Base-by-base conservation (phyloP, 768 basidiomycete genomes). In the Tulasnella sp. region DNA sequence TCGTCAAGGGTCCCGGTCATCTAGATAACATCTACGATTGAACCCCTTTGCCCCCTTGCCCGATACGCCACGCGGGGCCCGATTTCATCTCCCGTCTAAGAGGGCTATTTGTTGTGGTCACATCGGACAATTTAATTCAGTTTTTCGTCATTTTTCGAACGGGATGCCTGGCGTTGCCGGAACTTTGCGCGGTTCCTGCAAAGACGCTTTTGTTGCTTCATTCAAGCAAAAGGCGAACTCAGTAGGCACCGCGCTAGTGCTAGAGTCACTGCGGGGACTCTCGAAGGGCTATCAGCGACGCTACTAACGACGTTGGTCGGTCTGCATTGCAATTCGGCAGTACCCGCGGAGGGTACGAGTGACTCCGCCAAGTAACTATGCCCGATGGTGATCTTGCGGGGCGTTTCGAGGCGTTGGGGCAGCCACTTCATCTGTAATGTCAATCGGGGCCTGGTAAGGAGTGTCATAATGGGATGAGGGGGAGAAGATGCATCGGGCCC, bases 11-110 rank as follows among this genome's bases (percentile, higher is more conserved):
- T 22, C 54, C 54, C 54, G 54, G 54, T n/a, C 12, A 54, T 54
- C 54, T 54, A 54, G 54, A 54, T 54, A 54, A n/a, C 54, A 54
- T 54, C 54, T 54, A n/a, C 54, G 54, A 54, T 54, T 54, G 54
- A 54, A 54, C 54, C 54, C 54, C 54, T 54, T 54, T 54, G 54
- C 24, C 54, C 54, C 54, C n/a, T 54, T 54, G 54, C 54, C 54
- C 54, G 54, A 54, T 54, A 54, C 54, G 54, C 54, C 54, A 54
- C 54, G 54, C 54, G 54, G 54, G 54, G 22, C 54, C 54, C 54
- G 54, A 54, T 54, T 37, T 54, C 54, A 54, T 54, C 54, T 54
- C 54, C 7, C 24, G 24, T 22, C 24, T n/a, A 54, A 54, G 12
- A n/a, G 54, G 54, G 7, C 54, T 24, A 14, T 54, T 54, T 54